Percentiles rank a stretch among this genome's conserved stretches.
These are phyloP conservation scores for Fusarium domesticum DNA, from an alignment of 2,329 filamentous ascomycete genomes.

Conservation along the genomic window DNA sequence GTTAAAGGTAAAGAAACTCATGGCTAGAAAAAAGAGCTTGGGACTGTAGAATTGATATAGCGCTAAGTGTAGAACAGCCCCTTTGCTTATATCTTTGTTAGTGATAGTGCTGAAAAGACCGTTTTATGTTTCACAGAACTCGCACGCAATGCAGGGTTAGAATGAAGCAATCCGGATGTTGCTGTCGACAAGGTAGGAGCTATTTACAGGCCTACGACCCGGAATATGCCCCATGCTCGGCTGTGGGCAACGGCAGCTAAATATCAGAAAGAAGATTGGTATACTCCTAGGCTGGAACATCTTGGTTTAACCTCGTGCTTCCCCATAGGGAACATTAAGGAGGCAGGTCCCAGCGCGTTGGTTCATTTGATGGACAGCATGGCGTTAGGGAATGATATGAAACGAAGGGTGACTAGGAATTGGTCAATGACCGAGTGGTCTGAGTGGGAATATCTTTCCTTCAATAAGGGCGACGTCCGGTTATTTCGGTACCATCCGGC, in stretches of 20 bases:
- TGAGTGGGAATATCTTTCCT: background rate
- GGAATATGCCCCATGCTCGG: background rate
- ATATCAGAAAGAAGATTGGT: background rate
- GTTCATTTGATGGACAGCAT: too few species aligned
- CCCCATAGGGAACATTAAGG: background rate
- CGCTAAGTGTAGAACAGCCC: too few species aligned
- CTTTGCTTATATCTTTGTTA: too few species aligned
- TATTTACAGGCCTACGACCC: background rate
- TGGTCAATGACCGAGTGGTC: background rate
- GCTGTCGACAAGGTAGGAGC: background rate
- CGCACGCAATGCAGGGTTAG: background rate
- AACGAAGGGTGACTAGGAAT: too few species aligned
- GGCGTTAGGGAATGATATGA: too few species aligned
- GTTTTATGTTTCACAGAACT: background rate
- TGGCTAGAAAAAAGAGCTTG: background rate
- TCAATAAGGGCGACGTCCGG: background rate
- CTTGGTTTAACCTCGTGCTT: background rate
- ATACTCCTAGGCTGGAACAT: background rate
- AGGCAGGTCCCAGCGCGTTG: background rate
- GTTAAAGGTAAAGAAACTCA: constrained; percentile 5
- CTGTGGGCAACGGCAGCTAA: background rate
- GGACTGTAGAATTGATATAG: background rate
- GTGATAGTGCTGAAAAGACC: too few species aligned
- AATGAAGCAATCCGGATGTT: background rate
- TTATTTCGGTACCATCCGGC: background rate